Evolutionary conservation across 495 filamentous ascomycete species (phyloP), one percentile per base, ranked within the genome.

Genomic region (Talaromyces thailandensis): DNA sequence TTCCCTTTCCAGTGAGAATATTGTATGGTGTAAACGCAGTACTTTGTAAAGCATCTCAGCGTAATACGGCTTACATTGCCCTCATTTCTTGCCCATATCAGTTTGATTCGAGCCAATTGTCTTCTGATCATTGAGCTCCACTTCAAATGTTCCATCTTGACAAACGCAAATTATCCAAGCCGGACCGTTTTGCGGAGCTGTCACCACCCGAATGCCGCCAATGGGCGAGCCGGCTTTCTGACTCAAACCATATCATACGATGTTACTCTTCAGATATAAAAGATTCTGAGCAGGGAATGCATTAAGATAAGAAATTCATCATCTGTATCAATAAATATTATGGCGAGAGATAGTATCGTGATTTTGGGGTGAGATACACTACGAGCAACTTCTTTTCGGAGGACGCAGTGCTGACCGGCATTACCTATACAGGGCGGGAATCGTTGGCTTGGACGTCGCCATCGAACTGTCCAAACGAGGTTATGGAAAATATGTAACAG

Each of bases 391-490:
- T 23, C 18, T 48, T 11, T 37, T 37, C 35, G 4, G 28, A 29
- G 6, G 28, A 29, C 28, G 6, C 28, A 29, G 35, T 37, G 35
- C 8, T 37, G 8, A 37, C 35, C 35, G 45, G 23, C 23, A 21
- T 12, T 28, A 45, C 9, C 29, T 31, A 35, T 12, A 32, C 28
- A 74, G 71, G 1, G 71, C 70, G 7, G 72, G 71, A 28, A 68
- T 73, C n/a, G 72, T 75, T 58, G 72, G 71, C 16, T 60, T 75
- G 4, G 65, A 73, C 56, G 69, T 73, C n/a, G 72, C 72, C n/a
- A 52, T 72, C 7, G 69, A 69, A 9, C 65, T 73, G 4, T 65
- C 71, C 1, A 64, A 69, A 43, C 66, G 66, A 40, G 72, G 69
- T 11, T 68, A 68, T 32, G 71, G 67, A 3, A 55, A 55, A 23